Evolutionary conservation across 345 rosid species (phyloP).

Genomic region (Crucihimalaya himalaica): DNA sequence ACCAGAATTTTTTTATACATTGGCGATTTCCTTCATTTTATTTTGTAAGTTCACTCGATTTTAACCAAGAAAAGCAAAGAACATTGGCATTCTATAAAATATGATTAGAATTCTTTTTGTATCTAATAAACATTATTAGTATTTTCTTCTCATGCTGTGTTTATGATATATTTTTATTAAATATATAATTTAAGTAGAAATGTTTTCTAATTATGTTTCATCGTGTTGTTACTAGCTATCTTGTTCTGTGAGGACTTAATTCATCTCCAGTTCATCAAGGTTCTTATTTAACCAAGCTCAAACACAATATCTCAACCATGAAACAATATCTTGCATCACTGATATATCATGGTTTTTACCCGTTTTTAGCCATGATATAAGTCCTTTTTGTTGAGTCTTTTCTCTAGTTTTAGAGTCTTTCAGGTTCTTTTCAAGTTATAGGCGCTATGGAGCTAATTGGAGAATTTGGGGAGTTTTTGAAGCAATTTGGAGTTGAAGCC

Average conservation of each 20-base stretch:
- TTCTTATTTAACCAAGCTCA: neutral
- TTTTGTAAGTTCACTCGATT: neutral
- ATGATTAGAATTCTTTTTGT: neutral
- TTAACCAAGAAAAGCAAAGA: neutral
- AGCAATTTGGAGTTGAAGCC: too few species aligned
- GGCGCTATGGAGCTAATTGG: too few species aligned
- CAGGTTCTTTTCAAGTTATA: too few species aligned
- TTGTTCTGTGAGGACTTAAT: too few species aligned
- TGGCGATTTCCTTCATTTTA: neutral
- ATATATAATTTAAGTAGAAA: neutral
- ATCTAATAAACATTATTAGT: neutral
- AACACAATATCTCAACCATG: neutral
- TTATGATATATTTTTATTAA: neutral
- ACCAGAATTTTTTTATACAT: neutral
- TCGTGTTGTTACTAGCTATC: too few species aligned
- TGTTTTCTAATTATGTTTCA: too few species aligned
- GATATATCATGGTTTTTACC: too few species aligned
- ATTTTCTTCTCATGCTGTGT: neutral
- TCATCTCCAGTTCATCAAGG: too few species aligned
- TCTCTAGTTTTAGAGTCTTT: too few species aligned
- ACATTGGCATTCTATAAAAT: neutral
- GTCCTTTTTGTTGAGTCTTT: too few species aligned
- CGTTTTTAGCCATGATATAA: too few species aligned
- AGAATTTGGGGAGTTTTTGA: too few species aligned
- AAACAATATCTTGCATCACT: neutral